A percentile compares a stretch with the other conserved stretches of the same genome.
Evolutionary conservation across 306 rosid genomes (phyloP).

Genomic region (Abrus pulchellus): DNA sequence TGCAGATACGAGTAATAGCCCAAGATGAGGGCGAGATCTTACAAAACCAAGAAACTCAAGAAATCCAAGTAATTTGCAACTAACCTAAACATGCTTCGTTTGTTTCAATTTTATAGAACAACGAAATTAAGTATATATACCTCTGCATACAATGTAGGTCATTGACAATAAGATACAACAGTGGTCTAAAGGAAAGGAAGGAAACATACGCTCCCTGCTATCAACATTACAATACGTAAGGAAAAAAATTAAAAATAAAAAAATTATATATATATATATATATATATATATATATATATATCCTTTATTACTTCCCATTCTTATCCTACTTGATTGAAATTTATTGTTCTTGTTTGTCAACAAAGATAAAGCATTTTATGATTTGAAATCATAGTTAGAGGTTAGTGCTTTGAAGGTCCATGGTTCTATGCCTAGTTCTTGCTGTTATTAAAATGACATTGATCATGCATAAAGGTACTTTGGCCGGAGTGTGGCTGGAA

Average conservation of each 20-base stretch:
- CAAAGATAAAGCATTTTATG: constrained; percentile 37
- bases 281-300: background rate
- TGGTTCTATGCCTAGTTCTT: constrained; percentile 28
- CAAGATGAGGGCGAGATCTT: constrained; percentile 61
- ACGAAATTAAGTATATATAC: constrained; percentile 15
- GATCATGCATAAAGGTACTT: constrained; percentile 70
- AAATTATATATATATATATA: no score
- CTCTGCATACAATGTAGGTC: constrained; percentile 60
- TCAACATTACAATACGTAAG: constrained; percentile 92
- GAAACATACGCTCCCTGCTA: constrained; percentile 89
- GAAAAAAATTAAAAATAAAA: background rate
- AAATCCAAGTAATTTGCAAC: constrained; percentile 66
- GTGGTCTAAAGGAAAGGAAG: constrained; percentile 95
- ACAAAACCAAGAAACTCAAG: constrained; percentile 52
- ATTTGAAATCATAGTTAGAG: constrained; percentile 32
- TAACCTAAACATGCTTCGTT: constrained; percentile 26
- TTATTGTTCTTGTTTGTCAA: constrained; percentile 30
- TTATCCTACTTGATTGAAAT: constrained; percentile 31
- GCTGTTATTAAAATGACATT: constrained; percentile 32
- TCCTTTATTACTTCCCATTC: constrained; percentile 30
- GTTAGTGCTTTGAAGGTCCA: constrained; percentile 32
- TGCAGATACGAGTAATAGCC: constrained; percentile 71
- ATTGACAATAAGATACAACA: constrained; percentile 77
- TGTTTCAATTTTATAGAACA: constrained; percentile 26
- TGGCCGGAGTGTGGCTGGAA: constrained; percentile 97